A percentile compares a stretch with the other conserved stretches of the same genome.
Conservation (phyloP, 108 stramenopile species). For the Parmales sp. region DNA sequence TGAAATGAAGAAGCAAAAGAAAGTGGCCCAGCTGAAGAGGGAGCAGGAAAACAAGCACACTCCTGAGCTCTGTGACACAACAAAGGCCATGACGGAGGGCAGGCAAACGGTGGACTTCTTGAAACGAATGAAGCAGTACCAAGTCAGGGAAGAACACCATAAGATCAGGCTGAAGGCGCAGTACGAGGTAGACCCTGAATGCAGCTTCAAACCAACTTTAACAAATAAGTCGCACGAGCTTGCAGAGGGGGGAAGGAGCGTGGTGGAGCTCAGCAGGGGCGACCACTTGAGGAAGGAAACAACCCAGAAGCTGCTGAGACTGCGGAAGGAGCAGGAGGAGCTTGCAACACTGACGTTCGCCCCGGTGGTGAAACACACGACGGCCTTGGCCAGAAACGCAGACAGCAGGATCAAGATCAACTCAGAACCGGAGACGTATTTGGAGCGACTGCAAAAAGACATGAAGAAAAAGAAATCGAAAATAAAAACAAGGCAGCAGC, state of each 20-base stretch:
- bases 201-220: slow-evolving; percentile 36
- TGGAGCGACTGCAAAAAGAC: slow-evolving; percentile 25
- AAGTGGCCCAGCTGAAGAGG: slow-evolving; percentile 19
- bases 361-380: slow-evolving; percentile 22
- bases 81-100: slow-evolving; percentile 16
- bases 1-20: slow-evolving; percentile 26
- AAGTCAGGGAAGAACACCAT: slow-evolving; percentile 32
- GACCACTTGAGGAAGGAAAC: slow-evolving; percentile 37
- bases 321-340: slow-evolving; percentile 32
- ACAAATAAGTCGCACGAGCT: slow-evolving; percentile 13
- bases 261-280: slow-evolving; percentile 35
- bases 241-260: slow-evolving; percentile 19
- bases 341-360: slow-evolving; percentile 28
- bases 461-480: slow-evolving; percentile 11
- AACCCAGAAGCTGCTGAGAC: slow-evolving; percentile 23
- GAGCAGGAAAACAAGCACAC: slow-evolving; percentile 5
- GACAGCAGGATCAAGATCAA: slow-evolving; percentile 26
- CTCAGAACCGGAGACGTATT: slow-evolving; percentile 32
- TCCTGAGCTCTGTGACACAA: slow-evolving; percentile 28
- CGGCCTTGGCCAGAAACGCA: slow-evolving; percentile 14
- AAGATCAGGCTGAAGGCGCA: slow-evolving; percentile 24
- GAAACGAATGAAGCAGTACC: slow-evolving; percentile 27
- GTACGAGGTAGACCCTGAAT: slow-evolving; percentile 25
- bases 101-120: slow-evolving; percentile 31
- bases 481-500: background rate